Evolutionary conservation across 805 yeast species (phyloP).

Genomic region (Clavispora asparagi): DNA sequence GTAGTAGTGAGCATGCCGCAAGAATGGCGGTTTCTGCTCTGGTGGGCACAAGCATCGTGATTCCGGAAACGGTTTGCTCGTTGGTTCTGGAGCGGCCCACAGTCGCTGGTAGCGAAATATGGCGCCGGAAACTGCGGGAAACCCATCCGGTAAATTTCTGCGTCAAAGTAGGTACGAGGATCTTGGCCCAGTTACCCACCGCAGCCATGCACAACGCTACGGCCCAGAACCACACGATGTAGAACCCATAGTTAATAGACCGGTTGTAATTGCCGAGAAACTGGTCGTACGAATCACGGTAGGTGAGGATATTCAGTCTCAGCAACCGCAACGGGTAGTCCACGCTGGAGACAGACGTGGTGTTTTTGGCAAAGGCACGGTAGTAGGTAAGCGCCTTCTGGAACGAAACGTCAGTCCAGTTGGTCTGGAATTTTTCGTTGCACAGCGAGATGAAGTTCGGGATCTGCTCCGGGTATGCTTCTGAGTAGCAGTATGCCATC

Average conservation of each 20-base stretch:
- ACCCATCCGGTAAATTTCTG: constrained; percentile 21
- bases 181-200: constrained; percentile 29
- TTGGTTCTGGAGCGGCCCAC: constrained; percentile 22
- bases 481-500: constrained; percentile 29
- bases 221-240: constrained; percentile 28
- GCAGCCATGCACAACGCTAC: constrained; percentile 21
- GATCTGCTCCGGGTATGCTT: constrained; percentile 20
- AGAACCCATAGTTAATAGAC: constrained; percentile 33
- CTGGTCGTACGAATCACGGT: constrained; percentile 27
- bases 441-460: constrained; percentile 24
- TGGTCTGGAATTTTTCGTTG: constrained; percentile 12
- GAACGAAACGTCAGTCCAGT: constrained; percentile 19
- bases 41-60: constrained; percentile 25
- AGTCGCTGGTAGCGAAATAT: constrained; percentile 38
- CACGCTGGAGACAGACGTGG: neutral
- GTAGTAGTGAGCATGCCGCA: constrained; percentile 3
- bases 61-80: constrained; percentile 17
- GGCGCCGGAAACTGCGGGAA: constrained; percentile 28
- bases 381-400: constrained; percentile 14
- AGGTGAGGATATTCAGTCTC: constrained; percentile 14
- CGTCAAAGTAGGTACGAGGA: constrained; percentile 18
- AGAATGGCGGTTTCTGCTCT: constrained; percentile 11
- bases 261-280: constrained; percentile 38
- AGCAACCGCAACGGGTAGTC: constrained; percentile 23
- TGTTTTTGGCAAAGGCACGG: neutral